Conservation (phyloP, 345 rosid genomes). For the Pugionium cornutum region DNA sequence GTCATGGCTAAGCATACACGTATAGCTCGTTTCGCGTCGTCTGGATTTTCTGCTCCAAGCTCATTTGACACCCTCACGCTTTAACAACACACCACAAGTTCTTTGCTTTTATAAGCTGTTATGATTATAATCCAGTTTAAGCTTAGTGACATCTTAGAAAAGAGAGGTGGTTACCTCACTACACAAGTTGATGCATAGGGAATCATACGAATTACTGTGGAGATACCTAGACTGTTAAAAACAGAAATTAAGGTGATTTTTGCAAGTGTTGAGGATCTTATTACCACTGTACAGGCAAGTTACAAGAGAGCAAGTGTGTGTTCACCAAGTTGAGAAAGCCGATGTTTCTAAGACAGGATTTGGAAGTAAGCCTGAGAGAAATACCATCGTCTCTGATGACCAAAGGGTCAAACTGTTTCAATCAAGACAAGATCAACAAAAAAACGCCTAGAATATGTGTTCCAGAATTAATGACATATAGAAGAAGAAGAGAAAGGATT, state of each 20-base stretch:
- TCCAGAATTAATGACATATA: background rate
- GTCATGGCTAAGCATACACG: conserved; percentile 6
- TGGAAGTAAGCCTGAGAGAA: conserved; percentile 31
- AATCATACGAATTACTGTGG: conserved; percentile 57
- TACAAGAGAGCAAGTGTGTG: background rate
- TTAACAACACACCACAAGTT: background rate
- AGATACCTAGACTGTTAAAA: conserved; percentile 56
- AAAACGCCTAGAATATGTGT: background rate
- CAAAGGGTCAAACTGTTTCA: conserved; percentile 6
- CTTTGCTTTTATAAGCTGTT: background rate
- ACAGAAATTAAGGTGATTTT: background rate
- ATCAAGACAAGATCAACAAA: background rate
- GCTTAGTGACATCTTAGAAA: background rate
- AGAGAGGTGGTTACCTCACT: background rate
- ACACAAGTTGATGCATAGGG: conserved; percentile 50
- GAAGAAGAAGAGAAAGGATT: background rate
- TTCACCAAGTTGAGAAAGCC: conserved; percentile 25
- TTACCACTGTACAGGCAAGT: background rate
- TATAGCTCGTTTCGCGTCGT: conserved; percentile 7
- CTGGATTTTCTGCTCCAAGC: conserved; percentile 16
- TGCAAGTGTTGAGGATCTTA: background rate
- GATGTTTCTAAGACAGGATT: conserved; percentile 30
- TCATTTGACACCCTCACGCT: conserved; percentile 25
- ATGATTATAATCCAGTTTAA: background rate
- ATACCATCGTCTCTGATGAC: conserved; percentile 22